Base-by-base conservation (phyloP, 2,329 filamentous ascomycete species). In the Verticillium nubilum region DNA sequence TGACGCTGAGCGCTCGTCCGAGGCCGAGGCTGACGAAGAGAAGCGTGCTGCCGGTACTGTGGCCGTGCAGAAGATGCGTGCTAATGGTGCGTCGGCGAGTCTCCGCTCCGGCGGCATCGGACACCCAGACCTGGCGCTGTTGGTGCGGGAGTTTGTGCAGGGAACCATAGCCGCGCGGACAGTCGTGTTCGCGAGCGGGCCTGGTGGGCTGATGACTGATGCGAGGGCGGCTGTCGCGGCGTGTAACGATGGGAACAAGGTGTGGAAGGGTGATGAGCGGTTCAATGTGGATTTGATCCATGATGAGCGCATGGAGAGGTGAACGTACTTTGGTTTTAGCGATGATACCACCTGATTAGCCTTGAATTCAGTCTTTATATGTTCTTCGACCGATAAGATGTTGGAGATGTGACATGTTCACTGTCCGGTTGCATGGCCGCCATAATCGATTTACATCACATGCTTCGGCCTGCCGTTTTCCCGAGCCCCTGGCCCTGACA, bases 301-400 rank as follows among this genome's bases (percentile, higher is more conserved):
- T 67, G 86, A 88, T 69, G 84, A 87, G 72, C 77, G 86, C 52
- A 69, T 87, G 61, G 83, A 84, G 68, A 79, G 78, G 73, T 81
- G 53, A 60, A 19, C 25, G n/a, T 55, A 28, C 17, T 53, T 53
- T 28, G 25, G 29, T 9, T 31, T 23, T 47, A 47, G 52, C 52
- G 25, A 53, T 27, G 27, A 53, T 53, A 29, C 52, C 27, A 53
- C 52, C 19, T 29, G 17, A 28, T 53, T 28, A 29, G 52, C 37
- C 37, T 53, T 53, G 52, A 53, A 26, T 35, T 53, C 31, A 35
- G 25, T 52, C 1, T 5, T 47, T n/a, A n/a, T n/a, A n/a, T n/a
- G n/a, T n/a, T n/a, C n/a, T n/a, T n/a, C n/a, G n/a, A n/a, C n/a
- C n/a, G n/a, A n/a, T n/a, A n/a, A n/a, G n/a, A n/a, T n/a, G n/a